These are phyloP conservation scores for Jatropha podagrica DNA, from an alignment of 441 rosid genomes.

Conservation along the genomic window DNA sequence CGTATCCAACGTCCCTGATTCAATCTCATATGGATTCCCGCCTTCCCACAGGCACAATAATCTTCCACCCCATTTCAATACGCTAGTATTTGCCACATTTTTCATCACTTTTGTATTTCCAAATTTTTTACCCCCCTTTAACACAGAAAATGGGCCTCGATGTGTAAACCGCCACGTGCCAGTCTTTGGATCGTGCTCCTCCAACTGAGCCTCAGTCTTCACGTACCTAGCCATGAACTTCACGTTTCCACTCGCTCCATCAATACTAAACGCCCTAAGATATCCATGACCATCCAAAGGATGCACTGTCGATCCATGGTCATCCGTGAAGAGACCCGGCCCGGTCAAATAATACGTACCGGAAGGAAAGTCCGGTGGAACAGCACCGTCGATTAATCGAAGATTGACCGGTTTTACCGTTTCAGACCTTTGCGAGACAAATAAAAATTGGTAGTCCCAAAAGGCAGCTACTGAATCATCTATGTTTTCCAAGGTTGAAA, in stretches of 20 bases:
- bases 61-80: conserved; percentile 71
- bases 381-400: conserved; percentile 47
- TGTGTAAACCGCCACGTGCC: conserved; percentile 78
- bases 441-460: conserved; percentile 86
- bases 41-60: conserved; percentile 94
- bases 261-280: conserved; percentile 63
- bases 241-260: conserved; percentile 43
- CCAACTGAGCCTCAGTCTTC: conserved; percentile 75
- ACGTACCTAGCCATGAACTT: conserved; percentile 82
- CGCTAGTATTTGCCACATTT: conserved; percentile 90
- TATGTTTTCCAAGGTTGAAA: conserved; percentile 1
- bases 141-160: conserved; percentile 82
- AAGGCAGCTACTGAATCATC: conserved; percentile 61
- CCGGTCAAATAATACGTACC: conserved; percentile 87
- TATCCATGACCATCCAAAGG: conserved; percentile 92
- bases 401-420: conserved; percentile 49
- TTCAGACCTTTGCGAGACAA: conserved; percentile 74
- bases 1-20: conserved; percentile 68
- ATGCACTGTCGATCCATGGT: conserved; percentile 92
- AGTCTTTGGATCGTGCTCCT: conserved; percentile 65
- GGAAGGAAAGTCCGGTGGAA: conserved; percentile 69
- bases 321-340: conserved; percentile 81
- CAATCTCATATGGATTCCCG: conserved; percentile 84
- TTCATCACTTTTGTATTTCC: conserved; percentile 97
- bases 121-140: conserved; percentile 63